Evolutionary conservation across 768 basidiomycete species (phyloP).

Genomic region (Cyclocybe cylindracea): DNA sequence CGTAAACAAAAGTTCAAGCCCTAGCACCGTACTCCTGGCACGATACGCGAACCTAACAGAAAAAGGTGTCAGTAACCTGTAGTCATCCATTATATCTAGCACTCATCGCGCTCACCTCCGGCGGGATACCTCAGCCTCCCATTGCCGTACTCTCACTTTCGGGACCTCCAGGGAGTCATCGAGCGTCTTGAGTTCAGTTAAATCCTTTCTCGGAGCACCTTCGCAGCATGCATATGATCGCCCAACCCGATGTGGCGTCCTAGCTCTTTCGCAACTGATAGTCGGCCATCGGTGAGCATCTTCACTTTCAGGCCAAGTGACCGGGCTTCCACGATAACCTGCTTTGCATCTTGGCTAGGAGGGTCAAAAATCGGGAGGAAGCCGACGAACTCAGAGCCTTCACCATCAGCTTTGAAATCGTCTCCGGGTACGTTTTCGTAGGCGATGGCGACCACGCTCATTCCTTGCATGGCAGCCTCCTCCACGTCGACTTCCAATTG

Average conservation of each 20-base stretch:
- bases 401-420: constrained; percentile 83
- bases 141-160: no score
- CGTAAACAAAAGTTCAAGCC: no score
- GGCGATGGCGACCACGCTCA: constrained; percentile 95
- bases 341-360: constrained; percentile 96
- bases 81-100: no score
- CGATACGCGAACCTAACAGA: no score
- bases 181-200: no score
- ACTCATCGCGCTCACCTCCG: no score
- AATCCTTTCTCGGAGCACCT: constrained; percentile 98
- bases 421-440: constrained; percentile 90
- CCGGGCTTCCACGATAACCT: constrained; percentile 96
- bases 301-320: constrained; percentile 97
- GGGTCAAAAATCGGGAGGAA: constrained; percentile 98
- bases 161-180: no score
- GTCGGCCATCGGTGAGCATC: constrained; percentile 99
- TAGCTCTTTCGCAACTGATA: constrained; percentile 99
- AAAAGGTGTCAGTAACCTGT: no score
- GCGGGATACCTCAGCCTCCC: no score
- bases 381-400: constrained; percentile 97
- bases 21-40: no score
- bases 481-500: constrained; percentile 92
- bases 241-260: constrained; percentile 97
- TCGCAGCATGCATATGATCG: constrained; percentile 99
- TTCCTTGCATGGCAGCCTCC: constrained; percentile 93